These are phyloP conservation scores for Cercospora sojina DNA, from an alignment of 2,329 filamentous ascomycete species.

Conservation along the genomic window DNA sequence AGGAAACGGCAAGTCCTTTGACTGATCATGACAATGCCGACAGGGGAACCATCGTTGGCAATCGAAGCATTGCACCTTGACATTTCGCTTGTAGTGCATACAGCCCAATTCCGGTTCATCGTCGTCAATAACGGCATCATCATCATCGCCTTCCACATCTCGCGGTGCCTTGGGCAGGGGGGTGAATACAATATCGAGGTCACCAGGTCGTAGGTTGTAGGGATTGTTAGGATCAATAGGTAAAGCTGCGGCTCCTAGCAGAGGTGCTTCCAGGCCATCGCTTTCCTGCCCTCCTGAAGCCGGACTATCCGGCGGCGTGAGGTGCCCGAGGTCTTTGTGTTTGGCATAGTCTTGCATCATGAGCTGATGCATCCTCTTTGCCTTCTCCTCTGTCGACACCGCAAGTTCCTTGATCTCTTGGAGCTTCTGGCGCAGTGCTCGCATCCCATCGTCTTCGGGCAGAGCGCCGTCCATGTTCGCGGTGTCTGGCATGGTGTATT, in stretches of 20 bases:
- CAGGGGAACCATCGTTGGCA: conserved; percentile 94
- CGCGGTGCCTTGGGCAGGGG: conserved; percentile 30
- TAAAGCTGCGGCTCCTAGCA: conserved; percentile 19
- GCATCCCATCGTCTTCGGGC: conserved; percentile 54
- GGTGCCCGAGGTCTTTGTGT: conserved; percentile 21
- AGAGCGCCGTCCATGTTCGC: conserved; percentile 33
- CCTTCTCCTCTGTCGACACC: conserved; percentile 50
- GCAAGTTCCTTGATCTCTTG: conserved; percentile 49
- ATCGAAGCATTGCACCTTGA: conserved; percentile 89
- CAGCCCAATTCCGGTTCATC: conserved; percentile 66
- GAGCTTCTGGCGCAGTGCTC: conserved; percentile 47
- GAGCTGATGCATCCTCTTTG: conserved; percentile 49
- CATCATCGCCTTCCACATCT: conserved; percentile 43
- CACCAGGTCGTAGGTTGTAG: conserved; percentile 37
- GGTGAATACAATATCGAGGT: conserved; percentile 38
- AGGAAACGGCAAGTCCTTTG: conserved; percentile 55
- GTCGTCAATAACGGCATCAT: conserved; percentile 36
- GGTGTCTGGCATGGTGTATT: background rate
- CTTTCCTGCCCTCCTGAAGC: conserved; percentile 11
- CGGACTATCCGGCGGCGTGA: conserved; percentile 14
- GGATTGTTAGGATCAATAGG: conserved; percentile 39
- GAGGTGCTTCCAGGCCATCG: conserved; percentile 15
- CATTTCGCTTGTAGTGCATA: conserved; percentile 89
- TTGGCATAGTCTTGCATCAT: conserved; percentile 51
- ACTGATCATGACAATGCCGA: conserved; percentile 91